phyloP scores from a whole-genome alignment of 768 basidiomycete genomes.

The Lyophyllum semitale region DNA sequence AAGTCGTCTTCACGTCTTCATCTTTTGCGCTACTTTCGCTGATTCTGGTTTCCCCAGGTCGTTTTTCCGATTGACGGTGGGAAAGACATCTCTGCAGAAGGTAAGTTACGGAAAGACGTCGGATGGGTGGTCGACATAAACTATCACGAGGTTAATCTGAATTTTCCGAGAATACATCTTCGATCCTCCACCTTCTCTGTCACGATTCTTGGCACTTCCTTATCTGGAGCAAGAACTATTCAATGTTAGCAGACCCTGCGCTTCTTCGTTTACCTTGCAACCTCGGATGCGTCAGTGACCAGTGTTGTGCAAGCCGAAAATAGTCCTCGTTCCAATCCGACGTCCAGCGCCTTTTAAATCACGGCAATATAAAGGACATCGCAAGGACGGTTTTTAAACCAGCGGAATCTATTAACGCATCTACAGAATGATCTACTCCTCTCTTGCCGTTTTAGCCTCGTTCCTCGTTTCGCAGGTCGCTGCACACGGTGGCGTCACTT shows the following conservation, averaged over 20 bases:
- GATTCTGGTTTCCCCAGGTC: not conserved
- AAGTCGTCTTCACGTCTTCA: not conserved
- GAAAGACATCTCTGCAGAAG: no score
- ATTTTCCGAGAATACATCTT: not conserved
- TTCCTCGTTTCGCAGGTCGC: constrained; percentile 30
- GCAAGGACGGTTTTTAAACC: not conserved
- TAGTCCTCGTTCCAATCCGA: constrained; percentile 11
- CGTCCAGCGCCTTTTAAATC: constrained; percentile 16
- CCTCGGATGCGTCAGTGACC: constrained; percentile 11
- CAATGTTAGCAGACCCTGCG: not conserved
- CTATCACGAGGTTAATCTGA: constrained; percentile 8
- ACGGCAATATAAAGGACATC: not conserved
- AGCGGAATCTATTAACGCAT: not conserved
- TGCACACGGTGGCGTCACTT: constrained; percentile 40
- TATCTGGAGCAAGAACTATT: not conserved
- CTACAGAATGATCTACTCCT: constrained; percentile 11
- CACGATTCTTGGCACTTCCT: not conserved
- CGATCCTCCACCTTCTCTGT: not conserved
- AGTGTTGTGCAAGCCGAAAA: constrained; percentile 5
- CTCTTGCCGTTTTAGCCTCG: constrained; percentile 27
- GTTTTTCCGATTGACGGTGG: not conserved
- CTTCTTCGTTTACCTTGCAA: constrained; percentile 9
- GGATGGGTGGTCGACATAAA: not conserved
- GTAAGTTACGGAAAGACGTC: constrained; percentile 11
- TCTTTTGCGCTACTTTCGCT: not conserved